Evolutionary conservation across 176 grass and related monocot species (phyloP).

Genomic region (Carex pumila): DNA sequence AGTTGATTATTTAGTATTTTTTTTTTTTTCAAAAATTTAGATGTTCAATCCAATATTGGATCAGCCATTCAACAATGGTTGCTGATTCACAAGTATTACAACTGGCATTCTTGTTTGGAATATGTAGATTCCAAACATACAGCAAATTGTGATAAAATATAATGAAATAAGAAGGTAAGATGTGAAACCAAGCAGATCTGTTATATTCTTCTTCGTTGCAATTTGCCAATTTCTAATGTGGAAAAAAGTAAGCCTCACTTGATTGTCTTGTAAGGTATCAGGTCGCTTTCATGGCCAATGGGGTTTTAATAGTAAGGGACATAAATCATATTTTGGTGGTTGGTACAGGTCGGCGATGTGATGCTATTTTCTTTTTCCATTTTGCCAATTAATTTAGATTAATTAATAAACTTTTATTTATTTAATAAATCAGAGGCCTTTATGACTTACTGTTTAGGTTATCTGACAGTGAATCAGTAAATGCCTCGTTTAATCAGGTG

Average conservation of each 20-base stretch:
- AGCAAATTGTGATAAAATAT: neutral
- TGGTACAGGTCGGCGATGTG: neutral
- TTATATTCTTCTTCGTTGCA: neutral
- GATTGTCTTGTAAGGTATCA: constrained; percentile 14
- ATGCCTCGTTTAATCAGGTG: neutral
- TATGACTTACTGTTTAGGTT: neutral
- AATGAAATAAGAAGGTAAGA: neutral
- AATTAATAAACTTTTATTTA: neutral
- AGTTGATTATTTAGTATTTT: neutral
- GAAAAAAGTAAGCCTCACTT: neutral
- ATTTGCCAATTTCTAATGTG: neutral
- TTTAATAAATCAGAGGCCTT: no score
- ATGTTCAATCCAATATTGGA: neutral
- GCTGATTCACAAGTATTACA: neutral
- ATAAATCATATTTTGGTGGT: neutral
- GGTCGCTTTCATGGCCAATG: neutral
- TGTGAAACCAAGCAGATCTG: neutral
- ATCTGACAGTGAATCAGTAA: neutral
- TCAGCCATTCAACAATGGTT: neutral
- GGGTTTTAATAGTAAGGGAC: neutral
- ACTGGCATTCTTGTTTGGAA: neutral
- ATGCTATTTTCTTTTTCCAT: neutral
- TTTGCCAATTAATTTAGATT: neutral
- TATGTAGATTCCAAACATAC: neutral
- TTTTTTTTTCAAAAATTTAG: neutral